Evolutionary conservation across 139 green algal species (phyloP).

Genomic region (Pedinophyceae sp.): DNA sequence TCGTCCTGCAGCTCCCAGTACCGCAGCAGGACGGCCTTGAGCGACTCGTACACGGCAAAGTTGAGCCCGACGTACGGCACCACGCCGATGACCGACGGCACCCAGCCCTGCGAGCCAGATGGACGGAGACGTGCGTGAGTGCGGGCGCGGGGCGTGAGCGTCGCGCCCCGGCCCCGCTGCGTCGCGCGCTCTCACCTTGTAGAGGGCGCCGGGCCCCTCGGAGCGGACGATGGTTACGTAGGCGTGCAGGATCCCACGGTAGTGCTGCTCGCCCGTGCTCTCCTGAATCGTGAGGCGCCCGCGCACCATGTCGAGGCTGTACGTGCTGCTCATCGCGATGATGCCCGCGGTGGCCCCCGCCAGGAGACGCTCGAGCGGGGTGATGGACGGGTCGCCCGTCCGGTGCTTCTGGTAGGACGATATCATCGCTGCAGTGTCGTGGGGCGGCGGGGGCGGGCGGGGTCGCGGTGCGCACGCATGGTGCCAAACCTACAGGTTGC

Average conservation of each 20-base stretch:
- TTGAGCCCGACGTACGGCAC: slow-evolving; percentile 96
- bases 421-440: slow-evolving; percentile 32
- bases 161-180: too few relatives aligned
- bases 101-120: too few relatives aligned
- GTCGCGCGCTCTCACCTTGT: too few relatives aligned
- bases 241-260: slow-evolving; percentile 81
- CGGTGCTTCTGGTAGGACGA: slow-evolving; percentile 39
- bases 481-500: background rate
- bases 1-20: slow-evolving; percentile 27
- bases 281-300: slow-evolving; percentile 77
- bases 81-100: slow-evolving; percentile 92
- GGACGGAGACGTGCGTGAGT: too few relatives aligned
- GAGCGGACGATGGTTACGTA: slow-evolving; percentile 52
- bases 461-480: background rate
- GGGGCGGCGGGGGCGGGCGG: too few relatives aligned
- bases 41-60: slow-evolving; percentile 94
- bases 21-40: slow-evolving; percentile 65
- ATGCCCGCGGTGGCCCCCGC: slow-evolving; percentile 87
- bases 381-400: slow-evolving; percentile 70
- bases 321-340: slow-evolving; percentile 84
- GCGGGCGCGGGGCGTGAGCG: too few relatives aligned
- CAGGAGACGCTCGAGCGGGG: slow-evolving; percentile 58
- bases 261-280: slow-evolving; percentile 38
- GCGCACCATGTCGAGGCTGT: slow-evolving; percentile 96
- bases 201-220: slow-evolving; percentile 80